Base-by-base conservation (phyloP, 768 basidiomycete genomes). In the Boletus edulis region DNA sequence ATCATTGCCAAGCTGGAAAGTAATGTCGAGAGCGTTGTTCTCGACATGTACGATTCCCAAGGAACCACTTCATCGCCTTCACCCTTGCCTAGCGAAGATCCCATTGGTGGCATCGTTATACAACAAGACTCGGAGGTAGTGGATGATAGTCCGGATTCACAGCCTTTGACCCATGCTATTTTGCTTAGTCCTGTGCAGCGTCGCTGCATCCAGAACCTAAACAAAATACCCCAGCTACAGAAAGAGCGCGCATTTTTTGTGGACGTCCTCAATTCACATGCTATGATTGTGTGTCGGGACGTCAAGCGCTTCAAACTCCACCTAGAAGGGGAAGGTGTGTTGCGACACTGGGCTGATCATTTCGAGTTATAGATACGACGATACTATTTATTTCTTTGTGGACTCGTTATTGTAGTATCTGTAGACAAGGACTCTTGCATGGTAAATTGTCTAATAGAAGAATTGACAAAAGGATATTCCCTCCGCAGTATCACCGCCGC, bases 231-330 rank as follows among this genome's bases (percentile, higher is more conserved):
- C 0, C 70, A 75, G 31, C 65, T 93, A 45, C 78, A 83, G 74
- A 93, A 92, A 71, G 80, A 88, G 60, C 67, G 81, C 18, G 87
- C 81, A 18, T 90, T 82, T 64, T 84, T 92, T 60, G 71, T 76
- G 18, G 71, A 72, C 2, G 76, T 84, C 22, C 64, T 71, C 38
- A 91, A 91, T 62, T 73, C 88, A 27, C 91, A 94, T 70, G 88
- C 79, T 5, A 74, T 81, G 53, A 86, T 94, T 58, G 74, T 93
- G 11, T 84, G 80, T 66, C 75, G 91, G 42, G 89, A 91, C 57
- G 67, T 83, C 51, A 76, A 83, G 63, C 72, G 75, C 32, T 88
- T 87, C 65, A 73, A 79, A 58, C 57, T 69, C 13, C 87, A 91
- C 61, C 70, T 76, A 37, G 65, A 71, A 38, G 91, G 91, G 17